Evolutionary conservation across 1,139 yeast genomes (phyloP), one percentile per base, ranked within the genome.

Genomic region (Kazachstania sp.): DNA sequence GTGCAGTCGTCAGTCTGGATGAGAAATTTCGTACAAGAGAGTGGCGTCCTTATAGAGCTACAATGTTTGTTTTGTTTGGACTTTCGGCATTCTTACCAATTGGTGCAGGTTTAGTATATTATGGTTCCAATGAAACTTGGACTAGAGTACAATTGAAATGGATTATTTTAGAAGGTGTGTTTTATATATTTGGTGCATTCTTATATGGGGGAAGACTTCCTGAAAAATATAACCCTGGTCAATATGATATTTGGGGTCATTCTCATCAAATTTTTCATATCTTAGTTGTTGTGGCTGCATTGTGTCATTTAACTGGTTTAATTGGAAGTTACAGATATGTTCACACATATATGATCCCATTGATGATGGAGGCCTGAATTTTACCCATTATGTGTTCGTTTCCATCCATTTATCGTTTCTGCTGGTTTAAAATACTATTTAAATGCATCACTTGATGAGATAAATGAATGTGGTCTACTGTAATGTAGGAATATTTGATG

Each of bases 231-330:
- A 64, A 68, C 2, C 92, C 94, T n/a, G 80, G 86, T 0, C 71
- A 49, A 28, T 84, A 77, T 61, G 96, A 88, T 58, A 62, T 79
- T 13, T 73, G 79, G 68, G 95, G 95, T 1, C 85, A 86, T 55
- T 84, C 95, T 3, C 97, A 88, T 63, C 97, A 90, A 63, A 76
- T 88, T 20, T 88, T 88, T 63, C 97, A 88, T 63, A 67, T 85
- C 3, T 67, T 85, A 59, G 96, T 90, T 3, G 92, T 88, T 0
- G 56, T 81, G 8, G 96, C 95, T 3, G 95, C 95, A 0, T 71
- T 69, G 49, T 81, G 84, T 51, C 97, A 88, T 65, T 79, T 84
- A 67, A 70, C 60, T 47, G 95, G 83, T 0, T 68, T 87, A 36
- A 60, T 78, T n/a, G 73, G 72, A 11, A 74, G 88, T 40, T 85